Evolutionary conservation across 768 basidiomycete genomes (phyloP).

Genomic region (Exidia glandulosa): DNA sequence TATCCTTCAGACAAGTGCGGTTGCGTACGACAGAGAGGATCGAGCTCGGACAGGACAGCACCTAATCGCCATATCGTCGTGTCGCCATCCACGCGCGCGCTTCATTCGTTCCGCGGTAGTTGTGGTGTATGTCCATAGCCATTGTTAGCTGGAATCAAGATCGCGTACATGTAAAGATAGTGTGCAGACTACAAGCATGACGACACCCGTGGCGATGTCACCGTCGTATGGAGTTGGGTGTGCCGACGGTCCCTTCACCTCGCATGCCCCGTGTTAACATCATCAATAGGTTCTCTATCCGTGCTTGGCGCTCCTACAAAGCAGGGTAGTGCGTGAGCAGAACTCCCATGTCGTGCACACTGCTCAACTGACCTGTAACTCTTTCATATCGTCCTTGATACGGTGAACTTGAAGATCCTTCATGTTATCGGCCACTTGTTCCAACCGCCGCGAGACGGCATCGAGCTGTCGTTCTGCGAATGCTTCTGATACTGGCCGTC

Average conservation of each 20-base stretch:
- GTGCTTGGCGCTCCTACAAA: slow-evolving; percentile 15
- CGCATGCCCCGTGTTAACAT: slow-evolving; percentile 15
- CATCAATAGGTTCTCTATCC: slow-evolving; percentile 18
- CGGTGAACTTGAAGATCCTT: slow-evolving; percentile 50
- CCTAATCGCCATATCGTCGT: too few relatives aligned
- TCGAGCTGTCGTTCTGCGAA: neutral
- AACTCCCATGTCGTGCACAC: slow-evolving; percentile 1
- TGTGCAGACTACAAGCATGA: neutral
- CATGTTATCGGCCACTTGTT: slow-evolving; percentile 52
- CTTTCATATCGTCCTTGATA: slow-evolving; percentile 73
- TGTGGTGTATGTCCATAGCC: too few relatives aligned
- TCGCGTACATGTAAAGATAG: too few relatives aligned
- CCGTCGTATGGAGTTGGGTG: neutral
- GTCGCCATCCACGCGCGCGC: too few relatives aligned
- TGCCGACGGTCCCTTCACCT: neutral
- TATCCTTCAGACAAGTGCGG: too few relatives aligned
- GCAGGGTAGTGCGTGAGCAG: too few relatives aligned
- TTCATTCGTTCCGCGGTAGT: too few relatives aligned
- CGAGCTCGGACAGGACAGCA: too few relatives aligned
- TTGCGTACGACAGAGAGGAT: too few relatives aligned
- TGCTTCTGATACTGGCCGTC: slow-evolving; percentile 6
- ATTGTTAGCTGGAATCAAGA: too few relatives aligned
- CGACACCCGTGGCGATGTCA: neutral
- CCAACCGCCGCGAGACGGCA: slow-evolving; percentile 28
- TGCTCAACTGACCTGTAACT: slow-evolving; percentile 54